Conservation (phyloP, 1,139 yeast species). For the Nakaseomyces nivariensis region DNA sequence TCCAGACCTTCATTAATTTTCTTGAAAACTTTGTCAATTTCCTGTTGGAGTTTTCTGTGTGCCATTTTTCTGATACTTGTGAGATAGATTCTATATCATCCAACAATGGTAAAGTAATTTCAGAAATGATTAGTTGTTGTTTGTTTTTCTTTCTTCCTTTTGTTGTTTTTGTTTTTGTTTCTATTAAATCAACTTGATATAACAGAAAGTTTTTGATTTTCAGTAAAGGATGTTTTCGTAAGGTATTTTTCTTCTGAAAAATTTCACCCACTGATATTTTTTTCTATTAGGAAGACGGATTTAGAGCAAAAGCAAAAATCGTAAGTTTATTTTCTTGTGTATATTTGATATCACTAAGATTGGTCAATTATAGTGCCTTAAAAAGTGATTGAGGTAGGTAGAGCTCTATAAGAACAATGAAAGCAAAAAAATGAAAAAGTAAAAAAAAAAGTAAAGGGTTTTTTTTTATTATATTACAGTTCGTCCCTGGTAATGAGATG, state of each 20-base stretch:
- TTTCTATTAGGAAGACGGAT: too few species aligned
- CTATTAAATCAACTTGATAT: too few species aligned
- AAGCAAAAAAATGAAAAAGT: not conserved
- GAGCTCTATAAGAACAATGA: not conserved
- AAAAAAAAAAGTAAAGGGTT: not conserved
- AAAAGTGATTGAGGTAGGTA: not conserved
- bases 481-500: not conserved
- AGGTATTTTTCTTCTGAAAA: too few species aligned
- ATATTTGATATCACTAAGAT: not conserved
- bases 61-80: constrained; percentile 38
- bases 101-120: not conserved
- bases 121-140: not conserved
- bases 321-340: not conserved
- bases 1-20: constrained; percentile 68
- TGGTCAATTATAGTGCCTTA: not conserved
- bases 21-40: constrained; percentile 69
- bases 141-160: not conserved
- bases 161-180: too few species aligned
- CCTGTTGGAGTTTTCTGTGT: constrained; percentile 61
- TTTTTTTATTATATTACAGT: not conserved
- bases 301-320: not conserved
- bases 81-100: not conserved
- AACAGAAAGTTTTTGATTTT: too few species aligned
- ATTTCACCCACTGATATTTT: too few species aligned
- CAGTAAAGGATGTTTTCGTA: too few species aligned